Evolutionary conservation across 2,329 filamentous ascomycete species (phyloP).

Genomic region (Aspergillus sp.): DNA sequence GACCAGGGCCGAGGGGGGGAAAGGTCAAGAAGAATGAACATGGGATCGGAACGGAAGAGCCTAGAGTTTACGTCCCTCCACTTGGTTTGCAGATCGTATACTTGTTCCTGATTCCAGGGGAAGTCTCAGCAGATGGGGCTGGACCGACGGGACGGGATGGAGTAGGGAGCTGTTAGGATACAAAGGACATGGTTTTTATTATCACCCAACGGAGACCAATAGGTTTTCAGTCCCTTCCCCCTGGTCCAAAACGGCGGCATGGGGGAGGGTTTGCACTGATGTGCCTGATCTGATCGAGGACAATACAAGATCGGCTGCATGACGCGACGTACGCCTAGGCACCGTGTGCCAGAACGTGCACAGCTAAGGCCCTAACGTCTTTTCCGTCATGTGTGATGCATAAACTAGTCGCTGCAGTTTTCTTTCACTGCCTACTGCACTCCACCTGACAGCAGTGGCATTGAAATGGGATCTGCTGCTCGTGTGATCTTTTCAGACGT

Average conservation of each 20-base stretch:
- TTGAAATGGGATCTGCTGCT: conserved; percentile 11
- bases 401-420: conserved; percentile 1
- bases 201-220: not conserved
- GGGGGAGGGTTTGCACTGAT: not conserved
- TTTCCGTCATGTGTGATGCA: conserved; percentile 2
- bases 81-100: conserved; percentile 16
- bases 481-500: not conserved
- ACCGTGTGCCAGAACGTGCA: conserved; percentile 9
- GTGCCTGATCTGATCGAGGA: not conserved
- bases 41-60: conserved; percentile 4
- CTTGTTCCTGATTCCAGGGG: conserved; percentile 17
- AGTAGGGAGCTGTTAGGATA: not conserved
- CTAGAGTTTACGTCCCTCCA: conserved; percentile 5
- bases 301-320: not conserved
- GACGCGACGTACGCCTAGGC: not conserved
- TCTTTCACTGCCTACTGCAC: not conserved
- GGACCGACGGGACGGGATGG: conserved; percentile 4
- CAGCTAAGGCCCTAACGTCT: conserved; percentile 5
- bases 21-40: conserved; percentile 2
- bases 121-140: conserved; percentile 9
- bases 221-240: not conserved
- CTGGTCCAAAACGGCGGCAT: not conserved
- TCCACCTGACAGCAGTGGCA: conserved; percentile 12
- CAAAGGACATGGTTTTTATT: not conserved
- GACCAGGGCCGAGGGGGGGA: not conserved